A percentile compares a stretch with the other conserved stretches of the same genome.
Evolutionary conservation across 1,284 basidiomycete genomes (phyloP).

Genomic region (Rugosomyces carneus): DNA sequence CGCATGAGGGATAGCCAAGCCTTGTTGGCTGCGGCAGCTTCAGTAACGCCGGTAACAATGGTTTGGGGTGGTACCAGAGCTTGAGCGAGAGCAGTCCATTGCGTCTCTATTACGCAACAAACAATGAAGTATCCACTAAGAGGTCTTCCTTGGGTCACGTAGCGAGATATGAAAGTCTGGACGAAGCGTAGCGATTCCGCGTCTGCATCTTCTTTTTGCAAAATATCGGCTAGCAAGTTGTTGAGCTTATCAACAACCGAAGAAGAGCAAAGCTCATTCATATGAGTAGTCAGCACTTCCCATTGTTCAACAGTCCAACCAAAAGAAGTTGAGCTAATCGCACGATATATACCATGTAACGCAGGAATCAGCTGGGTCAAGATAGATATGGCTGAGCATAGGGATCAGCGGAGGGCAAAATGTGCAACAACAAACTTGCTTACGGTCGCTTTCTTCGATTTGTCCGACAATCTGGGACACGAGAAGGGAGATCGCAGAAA

Average conservation of each 20-base stretch:
- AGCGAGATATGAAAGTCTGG: constrained; percentile 71
- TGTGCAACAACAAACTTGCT: constrained; percentile 19
- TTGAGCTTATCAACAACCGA: constrained; percentile 65
- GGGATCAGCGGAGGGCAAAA: constrained; percentile 2
- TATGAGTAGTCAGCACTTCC: constrained; percentile 47
- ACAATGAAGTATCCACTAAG: constrained; percentile 85
- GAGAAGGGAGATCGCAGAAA: constrained; percentile 56
- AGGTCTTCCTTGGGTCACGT: constrained; percentile 69
- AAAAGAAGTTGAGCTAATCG: constrained; percentile 73
- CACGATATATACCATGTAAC: constrained; percentile 84
- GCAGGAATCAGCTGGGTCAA: constrained; percentile 75
- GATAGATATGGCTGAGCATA: constrained; percentile 53
- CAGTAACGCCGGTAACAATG: constrained; percentile 36
- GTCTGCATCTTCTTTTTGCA: constrained; percentile 49
- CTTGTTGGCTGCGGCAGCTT: constrained; percentile 75
- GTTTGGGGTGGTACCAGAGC: constrained; percentile 45
- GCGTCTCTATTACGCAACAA: constrained; percentile 78
- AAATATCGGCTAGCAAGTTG: constrained; percentile 54
- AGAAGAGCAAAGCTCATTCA: constrained; percentile 54
- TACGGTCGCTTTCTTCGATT: constrained; percentile 51
- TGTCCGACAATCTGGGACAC: constrained; percentile 51
- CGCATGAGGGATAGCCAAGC: constrained; percentile 71
- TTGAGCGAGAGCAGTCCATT: constrained; percentile 81
- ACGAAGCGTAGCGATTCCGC: constrained; percentile 50
- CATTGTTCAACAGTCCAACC: constrained; percentile 70